phyloP scores from a whole-genome alignment of 441 rosid species.

The Erysimum pusillum region DNA sequence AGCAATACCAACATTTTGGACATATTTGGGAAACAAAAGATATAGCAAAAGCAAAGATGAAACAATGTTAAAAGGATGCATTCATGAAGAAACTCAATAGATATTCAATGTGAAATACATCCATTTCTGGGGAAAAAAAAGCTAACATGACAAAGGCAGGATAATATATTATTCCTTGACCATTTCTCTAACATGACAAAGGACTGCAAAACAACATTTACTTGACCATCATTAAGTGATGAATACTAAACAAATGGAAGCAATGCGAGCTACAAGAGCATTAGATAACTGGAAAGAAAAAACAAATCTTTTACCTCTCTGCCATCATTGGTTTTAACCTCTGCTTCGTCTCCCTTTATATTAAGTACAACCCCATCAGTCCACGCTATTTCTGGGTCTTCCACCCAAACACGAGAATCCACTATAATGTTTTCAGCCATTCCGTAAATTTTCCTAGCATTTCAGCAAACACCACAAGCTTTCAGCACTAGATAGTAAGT shows the following conservation, averaged over 20 bases:
- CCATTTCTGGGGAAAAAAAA: background rate
- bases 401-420: constrained; percentile 87
- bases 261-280: constrained; percentile 1
- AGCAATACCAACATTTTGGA: background rate
- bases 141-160: background rate
- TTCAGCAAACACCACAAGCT: constrained; percentile 23
- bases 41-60: no score
- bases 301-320: constrained; percentile 53
- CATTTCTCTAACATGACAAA: constrained; percentile 8
- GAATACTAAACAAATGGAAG: background rate
- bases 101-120: background rate
- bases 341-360: constrained; percentile 67
- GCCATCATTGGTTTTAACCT: constrained; percentile 61
- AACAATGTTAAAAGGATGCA: background rate
- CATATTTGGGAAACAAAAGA: no score
- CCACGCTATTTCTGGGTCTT: constrained; percentile 72
- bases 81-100: no score
- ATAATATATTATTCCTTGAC: background rate
- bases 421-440: constrained; percentile 56
- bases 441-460: constrained; percentile 46
- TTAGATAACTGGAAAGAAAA: constrained; percentile 6
- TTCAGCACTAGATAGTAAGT: constrained; percentile 1
- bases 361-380: constrained; percentile 71
- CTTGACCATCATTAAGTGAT: background rate
- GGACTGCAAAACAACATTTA: background rate